A percentile compares a stretch with the other conserved stretches of the same genome.
Evolutionary conservation across 2,329 filamentous ascomycete genomes (phyloP).

Genomic region (Exophiala xenobiotica): DNA sequence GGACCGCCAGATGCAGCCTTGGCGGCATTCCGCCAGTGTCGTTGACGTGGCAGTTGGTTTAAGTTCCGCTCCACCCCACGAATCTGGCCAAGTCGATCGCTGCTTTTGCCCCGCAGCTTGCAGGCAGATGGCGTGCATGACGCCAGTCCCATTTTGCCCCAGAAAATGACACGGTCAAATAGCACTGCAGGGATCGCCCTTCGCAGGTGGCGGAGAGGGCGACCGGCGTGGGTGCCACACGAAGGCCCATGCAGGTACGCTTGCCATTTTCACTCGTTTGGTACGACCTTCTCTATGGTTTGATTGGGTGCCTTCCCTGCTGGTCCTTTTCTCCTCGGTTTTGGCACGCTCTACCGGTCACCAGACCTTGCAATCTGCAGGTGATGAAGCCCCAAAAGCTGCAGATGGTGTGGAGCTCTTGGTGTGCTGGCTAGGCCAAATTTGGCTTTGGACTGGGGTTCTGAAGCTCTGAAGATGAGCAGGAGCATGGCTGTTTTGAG

Average conservation of each 20-base stretch:
- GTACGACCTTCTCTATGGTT: slow-evolving; percentile 14
- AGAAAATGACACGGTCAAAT: slow-evolving; percentile 24
- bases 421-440: slow-evolving; percentile 21
- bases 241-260: slow-evolving; percentile 22
- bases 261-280: slow-evolving; percentile 22
- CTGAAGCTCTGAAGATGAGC: neutral
- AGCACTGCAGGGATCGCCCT: slow-evolving; percentile 30
- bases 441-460: slow-evolving; percentile 13
- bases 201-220: slow-evolving; percentile 24
- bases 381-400: slow-evolving; percentile 19
- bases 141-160: slow-evolving; percentile 26
- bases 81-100: slow-evolving; percentile 30
- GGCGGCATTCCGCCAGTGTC: slow-evolving; percentile 23
- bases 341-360: slow-evolving; percentile 15
- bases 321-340: slow-evolving; percentile 8
- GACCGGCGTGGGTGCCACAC: slow-evolving; percentile 23
- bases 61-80: slow-evolving; percentile 37
- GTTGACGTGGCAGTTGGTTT: slow-evolving; percentile 26
- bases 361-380: slow-evolving; percentile 24
- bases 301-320: slow-evolving; percentile 21
- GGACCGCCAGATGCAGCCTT: slow-evolving; percentile 26
- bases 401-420: slow-evolving; percentile 26
- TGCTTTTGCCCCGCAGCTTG: slow-evolving; percentile 34
- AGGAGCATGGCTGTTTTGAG: neutral
- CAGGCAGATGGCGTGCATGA: slow-evolving; percentile 27